A percentile compares a stretch with the other conserved stretches of the same genome.
Conservation (phyloP, 345 rosid species). For the Clausena lansium region DNA sequence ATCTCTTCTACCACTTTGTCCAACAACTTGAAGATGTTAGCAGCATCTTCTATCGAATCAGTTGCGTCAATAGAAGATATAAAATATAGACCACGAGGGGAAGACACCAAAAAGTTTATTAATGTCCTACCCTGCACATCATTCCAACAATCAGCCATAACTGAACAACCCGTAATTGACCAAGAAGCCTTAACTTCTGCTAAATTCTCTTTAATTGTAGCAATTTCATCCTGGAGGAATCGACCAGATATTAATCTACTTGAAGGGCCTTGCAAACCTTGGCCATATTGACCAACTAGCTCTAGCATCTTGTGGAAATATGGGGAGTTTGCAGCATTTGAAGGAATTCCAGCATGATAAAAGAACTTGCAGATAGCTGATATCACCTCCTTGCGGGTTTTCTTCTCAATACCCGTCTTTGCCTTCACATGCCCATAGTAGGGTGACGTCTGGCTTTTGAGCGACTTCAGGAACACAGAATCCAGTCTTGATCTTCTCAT, state of each 20-base stretch:
- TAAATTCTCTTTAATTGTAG: constrained; percentile 39
- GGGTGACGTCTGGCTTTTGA: constrained; percentile 38
- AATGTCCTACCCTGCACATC: constrained; percentile 54
- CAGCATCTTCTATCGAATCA: constrained; percentile 51
- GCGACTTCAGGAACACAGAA: constrained; percentile 40
- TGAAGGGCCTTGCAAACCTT: constrained; percentile 44
- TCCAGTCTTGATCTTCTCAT: constrained; percentile 51
- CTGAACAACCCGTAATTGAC: constrained; percentile 49
- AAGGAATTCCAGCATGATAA: constrained; percentile 56
- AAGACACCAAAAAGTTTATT: constrained; percentile 61
- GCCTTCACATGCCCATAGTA: constrained; percentile 37
- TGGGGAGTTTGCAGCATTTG: constrained; percentile 48
- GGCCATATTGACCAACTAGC: constrained; percentile 50
- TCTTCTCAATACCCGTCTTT: constrained; percentile 33
- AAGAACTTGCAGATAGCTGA: constrained; percentile 61
- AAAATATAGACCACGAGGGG: constrained; percentile 61
- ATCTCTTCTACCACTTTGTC: constrained; percentile 75
- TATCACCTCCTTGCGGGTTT: constrained; percentile 46
- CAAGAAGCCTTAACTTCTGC: constrained; percentile 49
- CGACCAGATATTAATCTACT: constrained; percentile 44
- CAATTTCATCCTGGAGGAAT: constrained; percentile 53
- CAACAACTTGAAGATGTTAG: constrained; percentile 47
- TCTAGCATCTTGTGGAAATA: constrained; percentile 62
- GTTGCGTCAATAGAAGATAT: constrained; percentile 65
- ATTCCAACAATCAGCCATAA: constrained; percentile 68